These are phyloP conservation scores for Salix viminalis DNA, from an alignment of 345 rosid species.

Conservation along the genomic window DNA sequence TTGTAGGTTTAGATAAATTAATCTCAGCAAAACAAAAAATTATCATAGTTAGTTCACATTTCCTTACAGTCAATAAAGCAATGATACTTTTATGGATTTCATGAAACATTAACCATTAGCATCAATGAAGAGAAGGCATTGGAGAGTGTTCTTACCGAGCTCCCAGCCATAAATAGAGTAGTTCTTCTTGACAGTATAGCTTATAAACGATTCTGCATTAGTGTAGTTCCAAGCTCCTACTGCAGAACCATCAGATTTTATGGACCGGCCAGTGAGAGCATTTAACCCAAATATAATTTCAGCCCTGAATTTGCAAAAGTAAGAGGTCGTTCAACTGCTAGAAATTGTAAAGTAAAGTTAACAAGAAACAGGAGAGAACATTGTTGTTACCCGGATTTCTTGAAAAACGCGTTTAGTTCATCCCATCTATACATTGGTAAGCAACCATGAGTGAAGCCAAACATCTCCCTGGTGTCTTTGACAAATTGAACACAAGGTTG, in stretches of 20 bases:
- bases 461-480: slow-evolving; percentile 36
- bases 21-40: neutral
- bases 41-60: neutral
- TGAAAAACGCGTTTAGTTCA: slow-evolving; percentile 54
- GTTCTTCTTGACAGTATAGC: slow-evolving; percentile 47
- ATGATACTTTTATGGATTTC: neutral
- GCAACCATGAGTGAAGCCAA: slow-evolving; percentile 63
- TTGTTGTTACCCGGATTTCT: slow-evolving; percentile 46
- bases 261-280: slow-evolving; percentile 54
- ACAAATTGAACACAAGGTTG: slow-evolving; percentile 45
- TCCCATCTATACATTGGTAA: slow-evolving; percentile 69
- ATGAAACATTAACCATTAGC: neutral
- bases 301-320: slow-evolving; percentile 40
- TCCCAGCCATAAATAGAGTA: slow-evolving; percentile 69
- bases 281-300: slow-evolving; percentile 72
- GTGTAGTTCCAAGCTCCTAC: slow-evolving; percentile 66
- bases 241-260: slow-evolving; percentile 43
- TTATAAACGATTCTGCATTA: slow-evolving; percentile 71
- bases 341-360: neutral
- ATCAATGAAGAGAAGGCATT: neutral
- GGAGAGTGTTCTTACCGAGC: slow-evolving; percentile 49
- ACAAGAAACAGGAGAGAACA: neutral
- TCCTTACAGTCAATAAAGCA: neutral
- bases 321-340: neutral
- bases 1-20: neutral